A percentile compares a stretch with the other conserved stretches of the same genome.
phyloP scores from a whole-genome alignment of 1,139 yeast genomes.

The Meyerozyma guilliermondii region DNA sequence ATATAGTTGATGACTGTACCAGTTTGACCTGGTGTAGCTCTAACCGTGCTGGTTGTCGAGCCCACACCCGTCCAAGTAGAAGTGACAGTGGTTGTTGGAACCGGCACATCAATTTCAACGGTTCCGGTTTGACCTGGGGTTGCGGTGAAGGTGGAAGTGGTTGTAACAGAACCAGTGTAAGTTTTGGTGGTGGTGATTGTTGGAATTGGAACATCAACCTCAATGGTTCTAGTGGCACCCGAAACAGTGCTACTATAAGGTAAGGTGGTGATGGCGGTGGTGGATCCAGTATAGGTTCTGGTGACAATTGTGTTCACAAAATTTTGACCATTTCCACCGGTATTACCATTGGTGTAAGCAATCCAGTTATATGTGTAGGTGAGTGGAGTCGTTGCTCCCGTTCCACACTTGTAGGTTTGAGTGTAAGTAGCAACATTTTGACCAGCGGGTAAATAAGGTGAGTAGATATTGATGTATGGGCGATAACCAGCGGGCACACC shows the following conservation, averaged over 20 bases:
- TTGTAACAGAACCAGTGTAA: slow-evolving; percentile 3
- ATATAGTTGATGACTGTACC: no score
- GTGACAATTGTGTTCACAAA: slow-evolving; percentile 3
- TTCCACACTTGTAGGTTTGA: neutral
- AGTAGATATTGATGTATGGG: neutral
- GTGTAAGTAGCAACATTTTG: slow-evolving; percentile 3
- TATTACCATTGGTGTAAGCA: no score
- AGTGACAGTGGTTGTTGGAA: no score
- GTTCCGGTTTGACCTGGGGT: no score
- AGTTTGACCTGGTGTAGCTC: no score
- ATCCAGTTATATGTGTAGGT: no score
- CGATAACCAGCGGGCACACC: neutral
- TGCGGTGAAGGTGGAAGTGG: slow-evolving; percentile 4
- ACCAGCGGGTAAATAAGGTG: neutral
- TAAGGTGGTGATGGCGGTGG: slow-evolving; percentile 10
- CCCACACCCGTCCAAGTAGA: no score
- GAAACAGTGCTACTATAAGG: slow-evolving; percentile 7
- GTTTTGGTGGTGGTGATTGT: slow-evolving; percentile 8
- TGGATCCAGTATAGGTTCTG: slow-evolving; percentile 5
- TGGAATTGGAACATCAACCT: slow-evolving; percentile 8
- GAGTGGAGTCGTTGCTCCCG: no score
- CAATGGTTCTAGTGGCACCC: neutral
- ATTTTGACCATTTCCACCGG: no score
- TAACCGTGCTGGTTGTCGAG: no score
- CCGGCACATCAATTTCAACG: no score